Evolutionary conservation across 805 yeast genomes (phyloP).

Genomic region (Metschnikowia anglica): DNA sequence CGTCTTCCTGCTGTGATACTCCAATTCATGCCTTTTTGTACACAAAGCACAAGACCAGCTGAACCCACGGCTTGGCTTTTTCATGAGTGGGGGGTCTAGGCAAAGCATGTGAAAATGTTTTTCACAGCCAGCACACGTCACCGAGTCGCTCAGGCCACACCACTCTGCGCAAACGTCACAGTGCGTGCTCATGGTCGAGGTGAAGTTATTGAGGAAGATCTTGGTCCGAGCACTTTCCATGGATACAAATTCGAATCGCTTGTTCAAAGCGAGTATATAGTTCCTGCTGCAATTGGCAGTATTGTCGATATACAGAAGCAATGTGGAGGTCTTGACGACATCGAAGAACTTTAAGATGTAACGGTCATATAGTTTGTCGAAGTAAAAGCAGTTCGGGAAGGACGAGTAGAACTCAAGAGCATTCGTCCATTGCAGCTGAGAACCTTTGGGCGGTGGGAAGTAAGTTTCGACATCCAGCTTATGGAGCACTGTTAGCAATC

Average conservation of each 20-base stretch:
- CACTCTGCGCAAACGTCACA: constrained; percentile 83
- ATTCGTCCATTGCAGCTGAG: constrained; percentile 13
- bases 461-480: constrained; percentile 59
- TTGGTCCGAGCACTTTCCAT: constrained; percentile 68
- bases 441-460: constrained; percentile 15
- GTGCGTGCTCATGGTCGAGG: constrained; percentile 43
- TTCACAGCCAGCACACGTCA: constrained; percentile 77
- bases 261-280: constrained; percentile 59
- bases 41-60: constrained; percentile 89
- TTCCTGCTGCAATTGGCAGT: constrained; percentile 54
- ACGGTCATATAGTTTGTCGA: constrained; percentile 80
- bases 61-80: constrained; percentile 82
- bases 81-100: constrained; percentile 76
- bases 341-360: constrained; percentile 83
- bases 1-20: constrained; percentile 37
- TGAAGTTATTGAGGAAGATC: constrained; percentile 61
- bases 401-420: constrained; percentile 51
- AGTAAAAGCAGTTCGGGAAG: constrained; percentile 73
- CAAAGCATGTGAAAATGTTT: constrained; percentile 76
- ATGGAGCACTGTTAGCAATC: constrained; percentile 69
- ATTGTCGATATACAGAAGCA: constrained; percentile 35
- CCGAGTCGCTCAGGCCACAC: constrained; percentile 73
- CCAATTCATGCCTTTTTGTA: constrained; percentile 54
- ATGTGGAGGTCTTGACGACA: constrained; percentile 58
- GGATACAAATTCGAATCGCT: constrained; percentile 70